These are phyloP conservation scores for Leishmania arabica DNA, from an alignment of 208 protist species.

Conservation along the genomic window DNA sequence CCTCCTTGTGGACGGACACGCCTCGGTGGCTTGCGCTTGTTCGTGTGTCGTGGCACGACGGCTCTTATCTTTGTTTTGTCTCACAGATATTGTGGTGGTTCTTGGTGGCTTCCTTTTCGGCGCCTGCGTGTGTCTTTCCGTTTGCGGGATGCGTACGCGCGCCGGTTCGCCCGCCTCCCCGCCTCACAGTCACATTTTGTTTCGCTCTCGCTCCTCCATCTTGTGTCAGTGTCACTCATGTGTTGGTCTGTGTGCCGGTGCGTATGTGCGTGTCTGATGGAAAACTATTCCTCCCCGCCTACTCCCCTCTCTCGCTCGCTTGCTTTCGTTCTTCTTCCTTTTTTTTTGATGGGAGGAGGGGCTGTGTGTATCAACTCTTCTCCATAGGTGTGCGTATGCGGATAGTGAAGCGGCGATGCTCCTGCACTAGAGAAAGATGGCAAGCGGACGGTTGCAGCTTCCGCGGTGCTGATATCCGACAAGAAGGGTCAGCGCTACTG, in stretches of 20 bases:
- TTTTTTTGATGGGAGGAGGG: background rate
- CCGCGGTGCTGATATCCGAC: background rate
- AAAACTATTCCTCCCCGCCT: background rate
- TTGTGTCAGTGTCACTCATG: constrained; percentile 10
- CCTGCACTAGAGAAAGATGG: background rate
- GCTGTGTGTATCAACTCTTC: background rate
- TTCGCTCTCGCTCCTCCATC: constrained; percentile 3
- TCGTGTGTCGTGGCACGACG: background rate
- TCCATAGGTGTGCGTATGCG: background rate
- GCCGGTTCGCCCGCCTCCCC: background rate
- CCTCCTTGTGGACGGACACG: background rate
- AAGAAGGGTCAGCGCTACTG: background rate
- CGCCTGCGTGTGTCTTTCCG: background rate
- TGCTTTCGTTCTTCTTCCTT: background rate
- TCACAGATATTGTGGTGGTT: background rate
- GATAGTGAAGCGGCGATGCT: background rate
- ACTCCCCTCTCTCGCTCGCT: background rate
- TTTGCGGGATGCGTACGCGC: background rate
- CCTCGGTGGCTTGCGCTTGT: background rate
- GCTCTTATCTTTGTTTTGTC: background rate
- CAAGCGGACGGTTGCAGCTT: background rate
- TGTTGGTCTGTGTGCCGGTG: constrained; percentile 17
- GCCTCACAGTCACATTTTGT: background rate
- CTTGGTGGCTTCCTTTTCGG: background rate
- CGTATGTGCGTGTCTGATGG: background rate